These are phyloP conservation scores for Escovopsis sp. DNA, from an alignment of 2,329 filamentous ascomycete genomes.

Conservation along the genomic window DNA sequence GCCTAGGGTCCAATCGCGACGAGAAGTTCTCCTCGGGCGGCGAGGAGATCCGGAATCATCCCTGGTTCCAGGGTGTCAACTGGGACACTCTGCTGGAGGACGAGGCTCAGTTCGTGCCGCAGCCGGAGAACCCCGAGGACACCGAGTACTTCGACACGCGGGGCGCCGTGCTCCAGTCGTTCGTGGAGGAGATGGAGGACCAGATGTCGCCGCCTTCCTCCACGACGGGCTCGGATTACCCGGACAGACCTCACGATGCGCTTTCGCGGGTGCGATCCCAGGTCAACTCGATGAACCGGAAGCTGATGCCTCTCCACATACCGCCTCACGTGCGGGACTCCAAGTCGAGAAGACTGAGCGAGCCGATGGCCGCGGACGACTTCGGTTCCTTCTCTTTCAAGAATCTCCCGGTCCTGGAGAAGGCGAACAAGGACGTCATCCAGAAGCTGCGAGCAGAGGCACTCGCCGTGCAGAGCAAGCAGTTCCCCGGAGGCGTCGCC, in stretches of 20 bases:
- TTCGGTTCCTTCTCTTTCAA: conserved; percentile 97
- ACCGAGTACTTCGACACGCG: conserved; percentile 94
- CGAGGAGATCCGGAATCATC: conserved; percentile 75
- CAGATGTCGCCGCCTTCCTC: conserved; percentile 59
- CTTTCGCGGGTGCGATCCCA: conserved; percentile 78
- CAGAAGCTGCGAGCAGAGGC: conserved; percentile 90
- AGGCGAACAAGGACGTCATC: conserved; percentile 97
- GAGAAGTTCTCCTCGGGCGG: conserved; percentile 75
- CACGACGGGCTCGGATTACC: conserved; percentile 58
- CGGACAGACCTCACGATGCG: conserved; percentile 86
- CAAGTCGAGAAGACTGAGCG: conserved; percentile 74
- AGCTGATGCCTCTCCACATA: conserved; percentile 88
- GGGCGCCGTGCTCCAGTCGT: conserved; percentile 81
- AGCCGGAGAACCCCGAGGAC: conserved; percentile 85
- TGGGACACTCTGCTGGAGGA: conserved; percentile 91
- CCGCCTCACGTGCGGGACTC: conserved; percentile 89
- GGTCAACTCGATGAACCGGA: conserved; percentile 72
- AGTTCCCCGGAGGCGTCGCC: conserved; percentile 23
- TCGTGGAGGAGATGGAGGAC: conserved; percentile 89
- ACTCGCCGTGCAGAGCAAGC: conserved; percentile 50
- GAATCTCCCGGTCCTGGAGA: conserved; percentile 88
- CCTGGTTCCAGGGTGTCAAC: conserved; percentile 76
- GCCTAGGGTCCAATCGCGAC: conserved; percentile 72
- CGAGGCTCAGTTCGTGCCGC: conserved; percentile 88
- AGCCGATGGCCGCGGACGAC: conserved; percentile 77